Conservation (phyloP, 371 early-diverging fungal species). For the Mucor mucedo region DNA sequence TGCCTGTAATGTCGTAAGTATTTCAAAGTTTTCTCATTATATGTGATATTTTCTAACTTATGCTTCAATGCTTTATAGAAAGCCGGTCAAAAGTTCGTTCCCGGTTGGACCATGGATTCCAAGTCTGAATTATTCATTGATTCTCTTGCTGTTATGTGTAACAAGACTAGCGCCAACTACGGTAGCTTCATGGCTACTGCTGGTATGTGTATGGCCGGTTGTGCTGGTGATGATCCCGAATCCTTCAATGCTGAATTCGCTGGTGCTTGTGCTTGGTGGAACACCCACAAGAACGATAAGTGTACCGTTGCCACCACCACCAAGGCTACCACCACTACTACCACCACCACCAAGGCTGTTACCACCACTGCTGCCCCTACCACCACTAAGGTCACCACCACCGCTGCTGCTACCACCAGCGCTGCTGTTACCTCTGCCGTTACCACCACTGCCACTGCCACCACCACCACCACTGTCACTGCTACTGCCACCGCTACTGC, state of each 20-base stretch:
- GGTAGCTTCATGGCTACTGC: conserved; percentile 41
- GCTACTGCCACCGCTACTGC: conserved; percentile 3
- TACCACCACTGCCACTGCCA: not conserved
- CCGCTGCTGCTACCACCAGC: not conserved
- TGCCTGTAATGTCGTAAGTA: conserved; percentile 33
- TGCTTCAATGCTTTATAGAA: conserved; percentile 10
- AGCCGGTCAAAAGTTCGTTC: conserved; percentile 24
- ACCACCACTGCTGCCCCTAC: conserved; percentile 5
- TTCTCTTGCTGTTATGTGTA: conserved; percentile 37
- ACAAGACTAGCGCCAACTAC: conserved; percentile 34
- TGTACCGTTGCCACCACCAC: conserved; percentile 16
- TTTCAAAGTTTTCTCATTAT: not conserved
- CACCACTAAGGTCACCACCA: conserved; percentile 6
- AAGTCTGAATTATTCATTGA: conserved; percentile 35
- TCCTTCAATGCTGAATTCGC: conserved; percentile 29
- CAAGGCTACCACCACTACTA: conserved; percentile 1
- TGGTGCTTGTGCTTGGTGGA: conserved; percentile 34
- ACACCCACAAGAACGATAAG: conserved; percentile 21
- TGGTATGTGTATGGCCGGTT: conserved; percentile 45
- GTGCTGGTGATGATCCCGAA: conserved; percentile 28
- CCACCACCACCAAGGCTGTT: conserved; percentile 3
- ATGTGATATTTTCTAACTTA: not conserved
- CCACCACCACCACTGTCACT: not conserved
- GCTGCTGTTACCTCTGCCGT: not conserved
- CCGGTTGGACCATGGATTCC: conserved; percentile 38